Evolutionary conservation across 805 yeast species (phyloP).

Genomic region (Isabelozyma gotoi): DNA sequence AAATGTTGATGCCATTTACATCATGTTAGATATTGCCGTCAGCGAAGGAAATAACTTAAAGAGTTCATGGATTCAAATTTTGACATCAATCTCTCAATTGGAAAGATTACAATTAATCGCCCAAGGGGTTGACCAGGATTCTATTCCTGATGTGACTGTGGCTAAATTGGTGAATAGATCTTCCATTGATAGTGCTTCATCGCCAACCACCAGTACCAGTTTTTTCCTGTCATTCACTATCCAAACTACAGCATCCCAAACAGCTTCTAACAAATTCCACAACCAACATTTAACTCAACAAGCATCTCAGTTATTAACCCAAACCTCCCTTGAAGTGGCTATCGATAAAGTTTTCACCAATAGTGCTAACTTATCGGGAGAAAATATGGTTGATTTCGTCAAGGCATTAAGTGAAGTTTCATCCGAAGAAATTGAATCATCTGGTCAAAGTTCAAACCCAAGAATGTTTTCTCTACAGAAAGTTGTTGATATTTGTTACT

Average conservation of each 20-base stretch:
- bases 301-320: conserved; percentile 55
- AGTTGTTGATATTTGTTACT: conserved; percentile 95
- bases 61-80: conserved; percentile 78
- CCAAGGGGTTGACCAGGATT: conserved; percentile 79
- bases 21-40: conserved; percentile 73
- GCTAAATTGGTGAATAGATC: conserved; percentile 63
- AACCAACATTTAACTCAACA: conserved; percentile 64
- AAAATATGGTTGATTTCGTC: conserved; percentile 84
- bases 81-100: conserved; percentile 82
- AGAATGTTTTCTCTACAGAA: conserved; percentile 91
- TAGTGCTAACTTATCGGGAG: conserved; percentile 75
- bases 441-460: conserved; percentile 79
- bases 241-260: conserved; percentile 57
- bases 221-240: conserved; percentile 58
- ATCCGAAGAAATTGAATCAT: conserved; percentile 85
- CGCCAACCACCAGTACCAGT: conserved; percentile 33
- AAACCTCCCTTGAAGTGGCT: conserved; percentile 72
- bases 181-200: conserved; percentile 54
- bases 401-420: conserved; percentile 85
- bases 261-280: conserved; percentile 68
- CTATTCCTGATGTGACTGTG: conserved; percentile 80
- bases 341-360: conserved; percentile 87
- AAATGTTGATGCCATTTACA: conserved; percentile 76
- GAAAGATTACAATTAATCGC: conserved; percentile 88
- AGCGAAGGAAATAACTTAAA: conserved; percentile 73